Evolutionary conservation across 73 alveolate genomes (phyloP), one percentile per base, ranked within the genome.

Genomic region (Stentor roeselii): DNA sequence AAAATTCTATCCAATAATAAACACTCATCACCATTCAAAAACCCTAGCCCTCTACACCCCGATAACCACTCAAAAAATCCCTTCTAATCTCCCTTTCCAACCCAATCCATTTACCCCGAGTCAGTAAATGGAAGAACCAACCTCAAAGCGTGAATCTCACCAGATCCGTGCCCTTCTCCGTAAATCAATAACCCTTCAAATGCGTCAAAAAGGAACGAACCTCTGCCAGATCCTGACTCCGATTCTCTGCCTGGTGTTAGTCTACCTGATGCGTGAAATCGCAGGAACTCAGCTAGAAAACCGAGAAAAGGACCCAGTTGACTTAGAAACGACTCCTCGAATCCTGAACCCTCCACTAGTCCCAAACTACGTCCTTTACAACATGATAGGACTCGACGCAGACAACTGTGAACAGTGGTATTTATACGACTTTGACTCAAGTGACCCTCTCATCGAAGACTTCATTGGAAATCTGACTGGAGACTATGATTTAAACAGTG

Each of bases 201-300:
- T 85, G 86, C 75, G 95, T 75, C 87, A 93, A 59, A 89, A 78
- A 83, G 94, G 98, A 36, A 93, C 98, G 36, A 93, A 93, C 78
- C 21, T 93, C 3, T 91, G 95, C 36, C 87, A 92, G 86, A 40
- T 93, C 14, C 35, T 96, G 59, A 95, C 99, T 3, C 99, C 99
- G 59, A 85, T 96, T 59, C 77, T 94, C 39, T 90, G 98, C 42
- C 90, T 96, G 3, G 86, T 92, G 59, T 84, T 96, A 39, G 92
- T 96, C 40, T 91, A 88, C 83, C 38, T 95, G 60, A 88, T 96
- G 75, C 89, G 91, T 82, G 90, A 88, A 39, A 82, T 93, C 4
- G 96, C 94, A 30, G 86, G 75, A 87, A 83, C 86, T 92, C 88
- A 88, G 87, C 21, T 50, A 50, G 84, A 50, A 87, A 87, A 91